phyloP scores from a whole-genome alignment of 2,329 filamentous ascomycete genomes.

The Colletotrichum tabaci region DNA sequence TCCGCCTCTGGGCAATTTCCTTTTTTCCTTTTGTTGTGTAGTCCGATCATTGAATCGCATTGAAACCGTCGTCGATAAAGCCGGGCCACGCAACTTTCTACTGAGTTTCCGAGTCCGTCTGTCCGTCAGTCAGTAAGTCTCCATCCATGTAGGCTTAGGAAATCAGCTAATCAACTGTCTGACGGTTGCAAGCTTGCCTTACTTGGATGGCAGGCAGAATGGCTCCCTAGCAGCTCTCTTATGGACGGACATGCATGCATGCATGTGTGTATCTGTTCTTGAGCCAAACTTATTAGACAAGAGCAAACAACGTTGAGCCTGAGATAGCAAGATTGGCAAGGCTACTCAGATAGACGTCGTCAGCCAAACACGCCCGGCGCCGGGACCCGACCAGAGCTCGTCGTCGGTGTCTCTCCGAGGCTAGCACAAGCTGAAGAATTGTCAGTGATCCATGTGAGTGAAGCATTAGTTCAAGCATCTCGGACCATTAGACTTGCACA shows the following conservation, averaged over 20 bases:
- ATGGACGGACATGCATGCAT: neutral
- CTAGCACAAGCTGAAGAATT: neutral
- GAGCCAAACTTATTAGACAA: neutral
- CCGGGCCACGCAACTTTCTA: no score
- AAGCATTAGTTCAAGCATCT: neutral
- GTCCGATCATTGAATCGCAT: no score
- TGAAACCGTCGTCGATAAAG: neutral
- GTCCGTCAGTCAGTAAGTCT: neutral
- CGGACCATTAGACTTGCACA: neutral
- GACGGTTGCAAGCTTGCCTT: neutral
- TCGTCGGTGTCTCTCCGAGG: conserved; percentile 13
- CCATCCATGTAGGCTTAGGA: no score
- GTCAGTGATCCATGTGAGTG: neutral
- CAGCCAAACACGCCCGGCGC: neutral
- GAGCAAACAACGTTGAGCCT: neutral
- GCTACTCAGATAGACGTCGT: neutral
- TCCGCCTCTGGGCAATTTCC: conserved; percentile 39
- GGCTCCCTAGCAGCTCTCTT: no score
- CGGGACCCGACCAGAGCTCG: neutral
- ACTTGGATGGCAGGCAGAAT: no score
- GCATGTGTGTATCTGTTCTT: neutral
- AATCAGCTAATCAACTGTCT: no score
- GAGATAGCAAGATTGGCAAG: neutral
- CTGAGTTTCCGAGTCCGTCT: neutral
- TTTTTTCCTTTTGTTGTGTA: neutral